Base-by-base conservation (phyloP, 169 alveolate genomes). In the Pseudocohnilembus persalinus region DNA sequence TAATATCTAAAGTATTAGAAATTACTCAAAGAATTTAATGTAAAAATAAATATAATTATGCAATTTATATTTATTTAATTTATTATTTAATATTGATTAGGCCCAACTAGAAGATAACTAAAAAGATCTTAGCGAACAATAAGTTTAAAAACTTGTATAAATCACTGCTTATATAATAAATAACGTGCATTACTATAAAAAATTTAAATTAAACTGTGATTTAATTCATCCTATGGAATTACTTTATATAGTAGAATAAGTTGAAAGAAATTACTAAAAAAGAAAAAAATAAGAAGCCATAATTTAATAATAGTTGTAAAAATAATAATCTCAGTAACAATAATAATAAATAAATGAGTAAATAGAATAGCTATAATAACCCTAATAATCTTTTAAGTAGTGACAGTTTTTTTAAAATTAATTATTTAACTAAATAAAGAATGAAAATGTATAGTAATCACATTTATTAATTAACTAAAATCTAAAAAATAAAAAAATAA, bases 131-230 rank as follows among this genome's bases (percentile, higher is more conserved):
- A 31, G 4, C 4, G 24, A 74, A 26, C 20, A 31, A 73, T 73
- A 75, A 49, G 26, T 64, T 6, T 28, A 29, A 29, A 15, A 79
- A 35, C 27, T 79, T 15, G 84, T 79, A 0, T 74, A 79, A 64
- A 49, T 79, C 27, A 49, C 84, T 64, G 84, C 84, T 63, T 79
- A 79, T 64, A 79, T 79, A 11, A 79, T 79, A 73, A 79, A 79
- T 64, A 79, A 79, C 29, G 84, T 79, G 6, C 84, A 79, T 63
- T 79, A 79, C 64, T 79, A 34, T 29, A 34, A 79, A 79, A 79
- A 79, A 25, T 79, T 79, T 79, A 79, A 79, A n/a, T 79, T 79
- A 79, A 63, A 79, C 29, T 79, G 84, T 32, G 84, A 79, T 79
- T 63, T 79, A 28, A 31, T 79, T 0, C 84, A 79, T 64, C 84